Base-by-base conservation (phyloP, 345 rosid genomes). In the Physaria fendleri region DNA sequence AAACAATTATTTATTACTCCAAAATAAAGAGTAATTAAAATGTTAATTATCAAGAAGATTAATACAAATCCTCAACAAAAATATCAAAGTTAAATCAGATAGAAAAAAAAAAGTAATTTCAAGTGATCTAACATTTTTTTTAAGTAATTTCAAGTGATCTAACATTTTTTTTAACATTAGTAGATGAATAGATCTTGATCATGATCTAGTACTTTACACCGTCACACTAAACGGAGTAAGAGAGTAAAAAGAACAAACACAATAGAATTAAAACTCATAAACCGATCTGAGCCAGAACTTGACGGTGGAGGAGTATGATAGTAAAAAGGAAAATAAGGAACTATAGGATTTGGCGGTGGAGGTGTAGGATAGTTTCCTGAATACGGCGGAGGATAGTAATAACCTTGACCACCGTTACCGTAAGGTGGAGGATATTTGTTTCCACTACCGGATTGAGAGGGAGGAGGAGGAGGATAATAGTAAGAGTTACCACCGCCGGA, bases 321-420 rank as follows among this genome's bases (percentile, higher is more conserved):
- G 78, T 79, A 92, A 43, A 67, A 92, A 1, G 98, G 98, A 27
- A 88, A 92, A 74, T 88, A 92, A 17, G 97, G 98, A 11, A 92
- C 97, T 50, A 92, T 86, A 0, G 97, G 98, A 66, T 92, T 86
- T 6, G 97, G 97, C 0, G 98, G 98, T 1, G 98, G 98, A 3
- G 93, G 93, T 0, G 77, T 71, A 1, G 76, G 84, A 62, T 76
- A 84, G 68, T 79, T 76, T 27, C 73, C 71, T 33, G 69, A 56
- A 35, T 59, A 66, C 5, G 88, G 85, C 8, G 95, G 90, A 7
- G 95, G 86, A 11, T 78, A 77, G 40, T 75, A 78, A n/a, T 80
- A 79, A 24, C 69, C 65, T 34, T 82, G 85, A 16, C 84, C 74
- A 12, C 69, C 73, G 38, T 20, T 66, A 39, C 72, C 72, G 17